Conservation (phyloP, 495 filamentous ascomycete genomes). For the Aspergillus affinis region DNA sequence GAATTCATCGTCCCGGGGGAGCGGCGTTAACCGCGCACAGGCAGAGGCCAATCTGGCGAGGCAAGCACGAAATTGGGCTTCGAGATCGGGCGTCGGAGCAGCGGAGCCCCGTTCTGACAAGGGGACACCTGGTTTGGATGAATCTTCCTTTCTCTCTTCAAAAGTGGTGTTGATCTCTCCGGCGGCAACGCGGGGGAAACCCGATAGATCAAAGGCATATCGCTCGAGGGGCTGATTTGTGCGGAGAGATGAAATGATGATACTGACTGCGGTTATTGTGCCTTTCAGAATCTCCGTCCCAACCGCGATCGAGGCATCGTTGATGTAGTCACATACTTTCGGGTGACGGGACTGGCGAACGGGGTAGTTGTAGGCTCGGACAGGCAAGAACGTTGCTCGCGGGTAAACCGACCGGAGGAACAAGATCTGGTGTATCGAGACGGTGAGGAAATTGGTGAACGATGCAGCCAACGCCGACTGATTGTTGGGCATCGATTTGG, state of each 20-base stretch:
- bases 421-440: slow-evolving; percentile 90
- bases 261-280: slow-evolving; percentile 66
- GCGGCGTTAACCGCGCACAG: slow-evolving; percentile 58
- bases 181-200: slow-evolving; percentile 64
- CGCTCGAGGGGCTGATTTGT: slow-evolving; percentile 66
- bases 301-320: slow-evolving; percentile 75
- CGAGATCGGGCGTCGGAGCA: slow-evolving; percentile 56
- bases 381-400: slow-evolving; percentile 71
- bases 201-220: slow-evolving; percentile 79
- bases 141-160: slow-evolving; percentile 47
- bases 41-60: slow-evolving; percentile 49
- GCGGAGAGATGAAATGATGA: slow-evolving; percentile 69
- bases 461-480: slow-evolving; percentile 49
- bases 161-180: slow-evolving; percentile 54
- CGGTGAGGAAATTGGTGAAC: slow-evolving; percentile 73
- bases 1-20: slow-evolving; percentile 69
- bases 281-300: slow-evolving; percentile 70
- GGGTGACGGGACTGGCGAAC: slow-evolving; percentile 90
- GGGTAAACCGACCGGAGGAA: slow-evolving; percentile 87
- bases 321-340: slow-evolving; percentile 87
- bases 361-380: slow-evolving; percentile 83
- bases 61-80: slow-evolving; percentile 70
- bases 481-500: slow-evolving; percentile 44
- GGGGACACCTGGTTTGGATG: slow-evolving; percentile 39
- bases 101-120: slow-evolving; percentile 35